These are phyloP conservation scores for Ascobolus immersus DNA, from an alignment of 495 filamentous ascomycete species.

Conservation along the genomic window DNA sequence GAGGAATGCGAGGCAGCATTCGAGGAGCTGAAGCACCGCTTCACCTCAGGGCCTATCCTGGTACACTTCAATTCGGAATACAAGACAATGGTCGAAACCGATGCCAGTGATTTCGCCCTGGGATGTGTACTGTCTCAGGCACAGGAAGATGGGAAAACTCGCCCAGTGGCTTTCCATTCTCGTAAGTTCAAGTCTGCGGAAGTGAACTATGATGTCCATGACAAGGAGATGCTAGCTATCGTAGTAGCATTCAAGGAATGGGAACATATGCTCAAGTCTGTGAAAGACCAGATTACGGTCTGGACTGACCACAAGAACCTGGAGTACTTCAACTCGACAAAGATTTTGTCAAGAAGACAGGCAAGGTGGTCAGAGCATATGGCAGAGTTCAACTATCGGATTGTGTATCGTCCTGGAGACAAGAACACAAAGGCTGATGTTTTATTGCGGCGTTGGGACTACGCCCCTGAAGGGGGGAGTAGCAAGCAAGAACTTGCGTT, in stretches of 20 bases:
- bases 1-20: no score
- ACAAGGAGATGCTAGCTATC: neutral
- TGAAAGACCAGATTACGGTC: constrained; percentile 1
- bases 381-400: constrained; percentile 1
- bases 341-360: constrained; percentile 1
- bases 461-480: constrained; percentile 3
- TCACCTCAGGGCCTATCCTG: neutral
- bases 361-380: neutral
- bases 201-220: neutral
- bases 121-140: neutral
- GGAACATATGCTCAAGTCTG: neutral
- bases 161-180: neutral
- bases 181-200: neutral
- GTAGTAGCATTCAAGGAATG: neutral
- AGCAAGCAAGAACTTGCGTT: no score
- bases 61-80: neutral
- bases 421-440: constrained; percentile 4
- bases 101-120: no score
- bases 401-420: constrained; percentile 1
- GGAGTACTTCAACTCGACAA: constrained; percentile 2
- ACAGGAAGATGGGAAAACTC: neutral
- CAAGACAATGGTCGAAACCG: neutral
- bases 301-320: constrained; percentile 3
- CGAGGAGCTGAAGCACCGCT: no score
- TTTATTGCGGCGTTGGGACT: constrained; percentile 1